Percentiles rank a stretch among this genome's conserved stretches.
Conservation (phyloP, 345 rosid genomes). For the Anastatica hierochuntica region DNA sequence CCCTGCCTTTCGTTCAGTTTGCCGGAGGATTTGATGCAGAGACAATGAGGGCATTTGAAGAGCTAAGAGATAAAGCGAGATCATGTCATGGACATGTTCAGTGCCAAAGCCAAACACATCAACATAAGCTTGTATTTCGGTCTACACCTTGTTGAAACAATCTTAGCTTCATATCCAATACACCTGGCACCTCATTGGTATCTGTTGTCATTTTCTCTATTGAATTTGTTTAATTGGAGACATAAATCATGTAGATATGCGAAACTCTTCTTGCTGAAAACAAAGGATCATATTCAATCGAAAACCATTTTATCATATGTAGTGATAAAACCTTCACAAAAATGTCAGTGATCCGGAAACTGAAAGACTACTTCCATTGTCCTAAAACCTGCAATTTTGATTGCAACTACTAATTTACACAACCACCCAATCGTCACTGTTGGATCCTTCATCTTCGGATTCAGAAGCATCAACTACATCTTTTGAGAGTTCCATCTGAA, state of each 20-base stretch:
- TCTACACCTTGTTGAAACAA: constrained; percentile 57
- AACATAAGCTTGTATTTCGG: constrained; percentile 46
- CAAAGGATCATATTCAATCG: constrained; percentile 2
- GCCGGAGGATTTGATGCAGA: constrained; percentile 83
- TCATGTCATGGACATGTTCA: constrained; percentile 64
- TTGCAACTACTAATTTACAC: constrained; percentile 4
- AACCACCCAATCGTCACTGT: constrained; percentile 15
- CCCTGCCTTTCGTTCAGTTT: constrained; percentile 27
- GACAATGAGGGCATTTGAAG: constrained; percentile 77
- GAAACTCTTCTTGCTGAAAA: neutral
- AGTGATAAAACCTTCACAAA: constrained; percentile 4
- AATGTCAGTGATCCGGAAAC: neutral
- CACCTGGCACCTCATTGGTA: neutral
- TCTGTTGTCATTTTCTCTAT: constrained; percentile 7
- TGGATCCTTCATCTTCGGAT: neutral
- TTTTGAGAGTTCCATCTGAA: constrained; percentile 21
- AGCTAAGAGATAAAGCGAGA: constrained; percentile 69
- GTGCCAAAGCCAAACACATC: constrained; percentile 56
- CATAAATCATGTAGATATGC: constrained; percentile 19
- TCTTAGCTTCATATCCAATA: constrained; percentile 58
- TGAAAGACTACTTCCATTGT: neutral
- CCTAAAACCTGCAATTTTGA: too few relatives aligned
- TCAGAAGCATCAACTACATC: neutral
- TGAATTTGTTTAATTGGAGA: constrained; percentile 6
- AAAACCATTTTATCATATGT: constrained; percentile 9